Conservation (phyloP, 2,329 filamentous ascomycete genomes). For the Fusarium sp. region DNA sequence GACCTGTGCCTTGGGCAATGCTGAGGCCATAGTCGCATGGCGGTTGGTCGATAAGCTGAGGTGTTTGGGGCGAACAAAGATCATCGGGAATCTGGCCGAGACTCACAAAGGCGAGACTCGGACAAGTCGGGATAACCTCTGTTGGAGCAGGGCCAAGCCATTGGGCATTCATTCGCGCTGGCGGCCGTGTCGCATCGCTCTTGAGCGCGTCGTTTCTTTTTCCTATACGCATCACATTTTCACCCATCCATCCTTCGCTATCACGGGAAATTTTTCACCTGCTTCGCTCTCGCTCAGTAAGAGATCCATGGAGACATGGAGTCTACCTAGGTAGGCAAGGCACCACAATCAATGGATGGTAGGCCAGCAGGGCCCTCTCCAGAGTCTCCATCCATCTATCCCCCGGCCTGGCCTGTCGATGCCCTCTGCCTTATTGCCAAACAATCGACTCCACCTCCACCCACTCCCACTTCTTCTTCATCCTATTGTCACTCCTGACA, state of each 20-base stretch:
- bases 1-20: slow-evolving; percentile 20
- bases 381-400: slow-evolving; percentile 30
- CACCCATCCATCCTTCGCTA: slow-evolving; percentile 7
- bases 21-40: slow-evolving; percentile 37
- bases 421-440: slow-evolving; percentile 45
- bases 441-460: slow-evolving; percentile 39
- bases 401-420: slow-evolving; percentile 42
- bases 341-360: slow-evolving; percentile 15
- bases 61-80: slow-evolving; percentile 21
- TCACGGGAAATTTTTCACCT: slow-evolving; percentile 5
- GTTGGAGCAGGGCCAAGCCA: slow-evolving; percentile 22
- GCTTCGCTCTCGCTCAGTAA: slow-evolving; percentile 20
- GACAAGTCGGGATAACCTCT: slow-evolving; percentile 30
- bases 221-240: slow-evolving; percentile 9
- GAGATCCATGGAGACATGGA: slow-evolving; percentile 15
- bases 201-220: slow-evolving; percentile 26
- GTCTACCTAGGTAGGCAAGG: slow-evolving; percentile 25
- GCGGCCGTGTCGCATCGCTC: slow-evolving; percentile 20
- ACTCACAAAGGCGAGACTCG: slow-evolving; percentile 23
- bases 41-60: slow-evolving; percentile 20
- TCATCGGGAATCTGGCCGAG: slow-evolving; percentile 14
- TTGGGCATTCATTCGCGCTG: slow-evolving; percentile 25
- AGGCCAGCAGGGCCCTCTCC: slow-evolving; percentile 27
- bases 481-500: slow-evolving; percentile 20
- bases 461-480: slow-evolving; percentile 37